Evolutionary conservation across 202 grass and related monocot species (phyloP), one percentile per base, ranked within the genome.

Genomic region (Zoysia matrella): DNA sequence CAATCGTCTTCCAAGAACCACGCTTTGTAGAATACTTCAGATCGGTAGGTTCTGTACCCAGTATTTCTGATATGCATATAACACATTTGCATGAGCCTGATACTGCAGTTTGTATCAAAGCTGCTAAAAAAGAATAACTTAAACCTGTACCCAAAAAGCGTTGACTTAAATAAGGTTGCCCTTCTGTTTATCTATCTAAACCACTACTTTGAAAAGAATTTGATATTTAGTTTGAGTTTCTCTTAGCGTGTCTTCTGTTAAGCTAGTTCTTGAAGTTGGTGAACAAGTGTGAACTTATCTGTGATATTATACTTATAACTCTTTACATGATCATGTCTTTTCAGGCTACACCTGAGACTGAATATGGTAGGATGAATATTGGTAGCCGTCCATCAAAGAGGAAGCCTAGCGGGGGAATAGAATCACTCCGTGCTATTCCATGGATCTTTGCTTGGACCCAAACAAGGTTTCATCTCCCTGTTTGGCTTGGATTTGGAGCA

Each of bases 381-480:
- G 96, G 96, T 10, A 99, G 96, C 83, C 91, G 96, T 30, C 96
- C 92, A 50, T 99, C 96, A 0, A 99, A 98, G 82, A 83, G 96
- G 83, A 99, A 95, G 78, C 96, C 96, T 65, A 99, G 96, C 74
- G 93, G 93, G 54, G 96, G 96, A 52, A 99, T 99, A 64, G 92
- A 99, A 82, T 93, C 92, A 0, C 93, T 98, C 48, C 96, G 96
- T 70, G 96, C 96, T 48, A 99, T 99, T 65, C 96, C 96, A 70
- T 99, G 96, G 96, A 99, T 99, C 61, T 98, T 99, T 88, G 96
- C 96, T 44, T 99, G 96, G 96, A 99, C 96, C 2, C 96, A 99
- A 65, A 99, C 93, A 74, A 92, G 96, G 52, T 99, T 99, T 80
- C 96, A 99, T 86, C 89, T 99, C 65, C 96, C 96, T 60, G 92